These are phyloP conservation scores for Cadophora sp. DNA, from an alignment of 2,329 filamentous ascomycete genomes.

Conservation along the genomic window DNA sequence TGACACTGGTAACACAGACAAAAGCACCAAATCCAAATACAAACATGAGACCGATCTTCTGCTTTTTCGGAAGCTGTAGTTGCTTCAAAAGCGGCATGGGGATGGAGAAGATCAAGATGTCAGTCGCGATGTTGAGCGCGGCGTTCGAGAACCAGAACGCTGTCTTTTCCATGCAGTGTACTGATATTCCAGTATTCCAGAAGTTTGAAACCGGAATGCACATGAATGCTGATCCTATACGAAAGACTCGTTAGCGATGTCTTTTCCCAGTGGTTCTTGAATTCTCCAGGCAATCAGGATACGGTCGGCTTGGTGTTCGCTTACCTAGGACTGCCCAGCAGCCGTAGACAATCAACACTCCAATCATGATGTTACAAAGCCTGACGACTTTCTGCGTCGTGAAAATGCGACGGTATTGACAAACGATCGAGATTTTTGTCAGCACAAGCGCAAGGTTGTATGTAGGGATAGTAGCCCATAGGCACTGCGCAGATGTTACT, in stretches of 20 bases:
- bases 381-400: neutral
- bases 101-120: slow-evolving; percentile 25
- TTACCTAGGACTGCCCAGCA: neutral
- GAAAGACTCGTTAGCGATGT: neutral
- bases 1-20: slow-evolving; percentile 29
- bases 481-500: neutral
- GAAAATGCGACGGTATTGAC: neutral
- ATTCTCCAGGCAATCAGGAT: neutral
- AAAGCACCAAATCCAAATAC: slow-evolving; percentile 28
- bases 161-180: slow-evolving; percentile 9
- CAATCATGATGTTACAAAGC: neutral
- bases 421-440: neutral
- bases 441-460: neutral
- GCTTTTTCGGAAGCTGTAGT: slow-evolving; percentile 24
- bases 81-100: slow-evolving; percentile 26
- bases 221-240: neutral
- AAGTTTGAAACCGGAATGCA: neutral
- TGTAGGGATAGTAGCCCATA: neutral
- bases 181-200: neutral
- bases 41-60: slow-evolving; percentile 29
- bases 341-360: neutral
- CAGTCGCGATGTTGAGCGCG: slow-evolving; percentile 29
- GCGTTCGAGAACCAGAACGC: slow-evolving; percentile 29
- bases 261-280: neutral
- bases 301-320: neutral